Base-by-base conservation (phyloP, 73 alveolate genomes). In the Symbiodinium natans region DNA sequence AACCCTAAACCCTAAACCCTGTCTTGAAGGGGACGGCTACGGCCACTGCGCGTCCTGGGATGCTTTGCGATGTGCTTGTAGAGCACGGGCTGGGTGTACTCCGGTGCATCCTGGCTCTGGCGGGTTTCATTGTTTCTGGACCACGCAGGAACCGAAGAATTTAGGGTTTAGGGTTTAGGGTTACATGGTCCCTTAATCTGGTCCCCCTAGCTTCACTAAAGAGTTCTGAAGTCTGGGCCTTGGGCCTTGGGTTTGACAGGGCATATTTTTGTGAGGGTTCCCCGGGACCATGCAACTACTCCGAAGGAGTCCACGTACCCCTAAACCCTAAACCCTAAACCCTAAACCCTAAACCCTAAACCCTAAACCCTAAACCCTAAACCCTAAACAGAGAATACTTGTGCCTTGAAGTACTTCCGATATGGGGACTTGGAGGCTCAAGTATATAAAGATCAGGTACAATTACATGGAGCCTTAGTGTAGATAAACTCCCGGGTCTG, bases 21-120 rank as follows among this genome's bases (percentile, higher is more conserved):
- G 2, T 63, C 6, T 46, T 46, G 13, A 46, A 46, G 59, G 59
- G 13, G 59, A 9, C 13, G 59, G 13, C 59, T 46, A 46, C 13
- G 59, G 34, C 59, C 85, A 1, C 15, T 40, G 31, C 56, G 93
- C n/a, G 97, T 92, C 33, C 98, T 88, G 3, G 98, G 98, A 77
- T 92, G 98, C 73, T 92, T 92, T 9, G 92, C 82, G 40, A 92
- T 92, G 19, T 92, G 92, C 83, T 92, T 92, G 98, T 92, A 92
- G 48, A 92, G 98, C 92, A 92, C 46, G 33, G 98, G 98, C 71
- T 92, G 98, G 17, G 98, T 92, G 84, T 92, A 92, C 41, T 92
- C 98, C 41, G 98, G 98, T 3, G 97, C 97, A 31, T 90, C 97
- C 97, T 88, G 3, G n/a, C 52, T 15, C 15, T 29, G 43, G 17